Percentiles rank a stretch among this genome's conserved stretches.
Evolutionary conservation across 176 grass and related monocot genomes (phyloP).

Genomic region (Aegilops speltoides): DNA sequence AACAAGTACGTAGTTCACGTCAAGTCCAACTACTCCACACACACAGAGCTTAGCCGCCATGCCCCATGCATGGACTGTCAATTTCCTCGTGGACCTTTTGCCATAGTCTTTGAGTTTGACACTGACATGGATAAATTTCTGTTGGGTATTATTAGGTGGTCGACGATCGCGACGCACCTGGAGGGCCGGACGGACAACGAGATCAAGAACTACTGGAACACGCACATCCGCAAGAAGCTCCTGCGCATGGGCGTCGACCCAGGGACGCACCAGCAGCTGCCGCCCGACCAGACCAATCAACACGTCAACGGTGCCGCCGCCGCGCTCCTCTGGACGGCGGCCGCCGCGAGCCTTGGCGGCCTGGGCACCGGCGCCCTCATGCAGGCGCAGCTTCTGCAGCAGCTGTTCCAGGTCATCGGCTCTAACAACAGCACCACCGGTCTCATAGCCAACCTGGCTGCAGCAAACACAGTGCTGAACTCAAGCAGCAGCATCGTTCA

Average conservation of each 20-base stretch:
- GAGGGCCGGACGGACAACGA: slow-evolving; percentile 67
- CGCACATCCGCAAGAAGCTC: slow-evolving; percentile 75
- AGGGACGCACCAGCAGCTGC: slow-evolving; percentile 52
- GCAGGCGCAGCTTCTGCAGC: slow-evolving; percentile 45
- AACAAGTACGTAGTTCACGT: slow-evolving; percentile 55
- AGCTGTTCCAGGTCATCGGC: slow-evolving; percentile 26
- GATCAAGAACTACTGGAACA: slow-evolving; percentile 81
- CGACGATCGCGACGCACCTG: slow-evolving; percentile 62
- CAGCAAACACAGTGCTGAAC: slow-evolving; percentile 9
- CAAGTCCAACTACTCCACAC: not conserved
- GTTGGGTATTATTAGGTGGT: slow-evolving; percentile 56
- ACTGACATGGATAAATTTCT: not conserved
- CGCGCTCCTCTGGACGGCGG: slow-evolving; percentile 23
- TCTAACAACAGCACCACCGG: not conserved
- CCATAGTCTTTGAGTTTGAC: not conserved
- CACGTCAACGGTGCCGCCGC: not conserved
- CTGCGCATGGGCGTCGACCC: slow-evolving; percentile 60
- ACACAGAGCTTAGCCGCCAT: not conserved
- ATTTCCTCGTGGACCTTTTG: not conserved
- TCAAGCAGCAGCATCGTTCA: not conserved
- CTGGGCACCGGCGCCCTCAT: not conserved
- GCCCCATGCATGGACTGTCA: not conserved
- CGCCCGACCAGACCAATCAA: not conserved
- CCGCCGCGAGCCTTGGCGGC: slow-evolving; percentile 21
- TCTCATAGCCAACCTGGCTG: slow-evolving; percentile 11